Base-by-base conservation (phyloP, 495 filamentous ascomycete species). In the Penicillium ucsense region DNA sequence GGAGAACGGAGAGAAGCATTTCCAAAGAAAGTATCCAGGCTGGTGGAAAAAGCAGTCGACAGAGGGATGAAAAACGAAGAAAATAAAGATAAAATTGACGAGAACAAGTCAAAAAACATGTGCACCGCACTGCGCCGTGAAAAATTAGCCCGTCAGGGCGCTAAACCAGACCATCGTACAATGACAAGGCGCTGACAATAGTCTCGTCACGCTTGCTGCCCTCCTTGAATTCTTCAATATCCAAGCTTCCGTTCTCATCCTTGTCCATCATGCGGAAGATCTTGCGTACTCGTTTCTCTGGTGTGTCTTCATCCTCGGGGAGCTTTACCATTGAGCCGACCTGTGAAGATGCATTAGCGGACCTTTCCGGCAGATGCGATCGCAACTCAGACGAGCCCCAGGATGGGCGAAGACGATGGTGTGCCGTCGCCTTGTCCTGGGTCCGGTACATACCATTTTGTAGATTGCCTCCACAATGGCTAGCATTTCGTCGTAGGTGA, bases 251-350 rank as follows among this genome's bases (percentile, higher is more conserved):
- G 60, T 97, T 96, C 73, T 98, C 90, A 62, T 98, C 92, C 74
- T 98, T 98, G 73, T 98, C 92, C 92, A 98, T 98, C 92, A 97
- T 96, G 56, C 86, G 81, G 73, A 98, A 98, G 66, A 98, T 98
- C 74, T 98, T 98, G 61, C 76, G 81, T 30, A 98, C 92, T 41
- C 94, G 87, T 75, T 98, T 98, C 73, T 98, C 89, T 20, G 92
- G 92, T 45, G 92, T 98, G 69, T 97, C 91, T 71, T 98, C 92
- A 68, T 98, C 92, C 65, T 95, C 88, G 35, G 94, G 94, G 30
- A 98, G 78, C 67, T 97, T 97, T 61, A 97, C 92, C 92, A 98
- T 98, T 8, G 89, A 94, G 49, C 92, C 92, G 54, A 97, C 90
- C 90, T 96, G 50, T 31, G 20, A 30, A 20, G 20, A 20, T 20